Percentiles rank a stretch among this genome's conserved stretches.
phyloP scores from a whole-genome alignment of 345 rosid genomes.

The Angophora floribunda region DNA sequence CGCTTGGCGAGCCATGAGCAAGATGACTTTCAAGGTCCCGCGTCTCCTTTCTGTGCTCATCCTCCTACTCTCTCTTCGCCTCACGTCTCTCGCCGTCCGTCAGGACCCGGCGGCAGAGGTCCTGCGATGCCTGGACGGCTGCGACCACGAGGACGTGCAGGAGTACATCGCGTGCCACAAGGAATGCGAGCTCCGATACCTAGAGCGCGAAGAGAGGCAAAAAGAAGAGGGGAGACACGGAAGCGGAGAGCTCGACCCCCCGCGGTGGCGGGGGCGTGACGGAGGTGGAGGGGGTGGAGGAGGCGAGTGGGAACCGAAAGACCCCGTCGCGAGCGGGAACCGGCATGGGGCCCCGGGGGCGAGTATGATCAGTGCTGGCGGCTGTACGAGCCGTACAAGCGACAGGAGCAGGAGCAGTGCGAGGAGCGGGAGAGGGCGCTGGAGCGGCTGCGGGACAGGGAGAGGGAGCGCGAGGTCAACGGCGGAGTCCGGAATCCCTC shows the following conservation, averaged over 20 bases:
- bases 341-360: not conserved
- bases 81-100: not conserved
- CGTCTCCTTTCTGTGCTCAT: not conserved
- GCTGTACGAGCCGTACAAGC: not conserved
- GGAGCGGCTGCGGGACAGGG: not conserved
- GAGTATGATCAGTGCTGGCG: conserved; percentile 18
- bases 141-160: not conserved
- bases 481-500: not conserved
- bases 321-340: not conserved
- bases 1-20: not conserved
- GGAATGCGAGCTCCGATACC: conserved; percentile 1
- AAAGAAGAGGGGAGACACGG: not conserved
- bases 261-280: not conserved
- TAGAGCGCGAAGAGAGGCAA: not conserved
- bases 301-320: not conserved
- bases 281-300: not conserved
- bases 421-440: not conserved
- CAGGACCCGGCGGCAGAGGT: not conserved
- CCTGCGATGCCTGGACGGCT: conserved; percentile 1
- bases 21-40: not conserved
- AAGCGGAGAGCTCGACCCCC: not conserved
- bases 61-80: not conserved
- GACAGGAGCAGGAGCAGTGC: not conserved
- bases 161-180: conserved; percentile 1
- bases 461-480: not conserved